These are phyloP conservation scores for Candolleomyces aberdarensis DNA, from an alignment of 768 basidiomycete species.

Conservation along the genomic window DNA sequence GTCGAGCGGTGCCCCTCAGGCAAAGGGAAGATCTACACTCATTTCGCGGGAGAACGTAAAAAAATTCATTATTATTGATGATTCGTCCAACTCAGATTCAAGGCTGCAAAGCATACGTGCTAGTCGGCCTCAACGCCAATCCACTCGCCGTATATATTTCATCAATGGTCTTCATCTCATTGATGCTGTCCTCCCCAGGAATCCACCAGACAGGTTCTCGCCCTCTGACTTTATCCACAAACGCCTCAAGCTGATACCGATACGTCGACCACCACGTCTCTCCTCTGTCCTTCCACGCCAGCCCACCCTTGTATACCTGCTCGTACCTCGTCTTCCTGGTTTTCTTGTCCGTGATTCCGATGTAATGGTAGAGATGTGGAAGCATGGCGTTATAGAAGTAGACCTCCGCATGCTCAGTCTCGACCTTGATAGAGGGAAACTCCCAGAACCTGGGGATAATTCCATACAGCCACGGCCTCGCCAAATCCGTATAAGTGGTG, in stretches of 20 bases:
- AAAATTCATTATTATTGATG: too few relatives aligned
- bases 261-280: slow-evolving; percentile 59
- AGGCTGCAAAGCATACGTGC: not conserved
- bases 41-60: too few relatives aligned
- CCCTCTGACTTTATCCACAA: slow-evolving; percentile 56
- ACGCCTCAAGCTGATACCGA: slow-evolving; percentile 58
- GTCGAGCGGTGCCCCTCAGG: too few relatives aligned
- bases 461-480: slow-evolving; percentile 22
- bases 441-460: slow-evolving; percentile 40
- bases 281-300: slow-evolving; percentile 38
- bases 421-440: slow-evolving; percentile 32
- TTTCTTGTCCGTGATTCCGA: slow-evolving; percentile 36
- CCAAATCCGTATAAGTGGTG: slow-evolving; percentile 25
- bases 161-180: slow-evolving; percentile 58
- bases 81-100: not conserved
- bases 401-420: slow-evolving; percentile 43
- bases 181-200: slow-evolving; percentile 46
- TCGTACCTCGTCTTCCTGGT: slow-evolving; percentile 33
- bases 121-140: slow-evolving; percentile 15
- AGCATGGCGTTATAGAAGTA: slow-evolving; percentile 40
- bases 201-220: slow-evolving; percentile 54
- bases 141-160: slow-evolving; percentile 46
- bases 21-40: too few relatives aligned
- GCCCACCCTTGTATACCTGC: slow-evolving; percentile 47
- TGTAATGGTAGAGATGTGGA: slow-evolving; percentile 48